Base-by-base conservation (phyloP, 1,284 basidiomycete species). In the Kalmanozyma brasiliensis region DNA sequence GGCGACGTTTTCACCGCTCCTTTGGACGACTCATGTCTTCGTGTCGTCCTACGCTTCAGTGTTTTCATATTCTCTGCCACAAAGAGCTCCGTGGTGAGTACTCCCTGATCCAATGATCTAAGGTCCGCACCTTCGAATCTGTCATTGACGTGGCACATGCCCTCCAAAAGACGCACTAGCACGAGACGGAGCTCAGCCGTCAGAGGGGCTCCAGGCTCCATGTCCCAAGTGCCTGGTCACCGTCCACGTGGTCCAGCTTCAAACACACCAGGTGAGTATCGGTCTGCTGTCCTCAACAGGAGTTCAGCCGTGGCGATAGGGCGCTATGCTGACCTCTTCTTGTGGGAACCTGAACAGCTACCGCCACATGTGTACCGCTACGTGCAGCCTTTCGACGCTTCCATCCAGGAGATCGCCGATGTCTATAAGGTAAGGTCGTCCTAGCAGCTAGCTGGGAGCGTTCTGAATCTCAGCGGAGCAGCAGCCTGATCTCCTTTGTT, bases 21-120 rank as follows among this genome's bases (percentile, higher is more conserved):
- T 45, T 11, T 26, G n/a, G n/a, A 16, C 17, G 16, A 17, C 19
- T 6, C 29, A 16, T 19, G 16, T 24, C 32, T 32, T n/a, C 23
- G 11, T 36, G 16, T 41, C n/a, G 40, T 23, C 4, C 23, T 20
- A 32, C 8, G 5, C 35, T 10, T 29, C 26, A 71, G 68, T 65
- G 68, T 41, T 35, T 36, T 20, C 68, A 71, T 26, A 51, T 71
- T 3, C 33, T 60, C 8, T 71, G 68, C 46, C 56, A 66, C 23
- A 59, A 45, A 34, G 51, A 71, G n/a, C 29, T 68, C n/a, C 40
- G 19, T 20, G 35, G 49, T 58, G 23, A 34, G 61, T 36, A 29
- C 26, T 29, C 14, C 16, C 4, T 5, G n/a, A 9, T 6, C 32
- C 2, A 5, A 6, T n/a, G n/a, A 11, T 23, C 6, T 30, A n/a